Base-by-base conservation (phyloP, 371 early-diverging fungal genomes). In the Mortierella sp. region DNA sequence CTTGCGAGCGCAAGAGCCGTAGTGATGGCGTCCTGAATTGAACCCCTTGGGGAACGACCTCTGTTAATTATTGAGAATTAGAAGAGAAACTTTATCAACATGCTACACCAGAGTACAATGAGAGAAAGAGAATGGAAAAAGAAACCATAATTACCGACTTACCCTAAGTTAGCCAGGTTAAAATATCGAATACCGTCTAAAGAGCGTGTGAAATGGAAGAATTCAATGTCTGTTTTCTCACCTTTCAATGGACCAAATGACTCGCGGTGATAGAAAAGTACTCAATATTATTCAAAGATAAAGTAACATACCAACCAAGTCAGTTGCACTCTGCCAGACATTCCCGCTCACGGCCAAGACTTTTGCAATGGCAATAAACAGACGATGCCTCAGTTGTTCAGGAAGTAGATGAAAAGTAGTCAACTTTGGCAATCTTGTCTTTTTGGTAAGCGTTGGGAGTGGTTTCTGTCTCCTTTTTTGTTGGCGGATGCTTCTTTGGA, bases 11-110 rank as follows among this genome's bases (percentile, higher is more conserved):
- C 71, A n/a, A 84, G 45, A 8, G 64, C 83, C 51, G 83, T 84
- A 7, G 84, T 82, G 55, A 84, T 84, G 17, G 79, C 79, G n/a
- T 79, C 84, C 60, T 83, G 84, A 29, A 84, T 67, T 1, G 82
- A 82, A 9, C 78, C 70, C 55, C 65, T 67, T 22, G 84, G 84
- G n/a, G 84, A 82, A 19, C 70, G 77, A 42, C 84, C 82, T 31
- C 82, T 82, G 63, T 40, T 19, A 51, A 37, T 51, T 17, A 13
- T 15, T n/a, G 2, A 37, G 23, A 28, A 54, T 23, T n/a, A 34
- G 10, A 29, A 40, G n/a, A 5, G 23, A n/a, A n/a, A n/a, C n/a
- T 23, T n/a, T 60, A 26, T 53, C 54, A 37, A 40, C 26, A 40
- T 28, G 22, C 13, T 54, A 22, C 49, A 22, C 29, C 59, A 22